Conservation (phyloP, 2,329 filamentous ascomycete genomes). For the Coniochaeta pulveracea region DNA sequence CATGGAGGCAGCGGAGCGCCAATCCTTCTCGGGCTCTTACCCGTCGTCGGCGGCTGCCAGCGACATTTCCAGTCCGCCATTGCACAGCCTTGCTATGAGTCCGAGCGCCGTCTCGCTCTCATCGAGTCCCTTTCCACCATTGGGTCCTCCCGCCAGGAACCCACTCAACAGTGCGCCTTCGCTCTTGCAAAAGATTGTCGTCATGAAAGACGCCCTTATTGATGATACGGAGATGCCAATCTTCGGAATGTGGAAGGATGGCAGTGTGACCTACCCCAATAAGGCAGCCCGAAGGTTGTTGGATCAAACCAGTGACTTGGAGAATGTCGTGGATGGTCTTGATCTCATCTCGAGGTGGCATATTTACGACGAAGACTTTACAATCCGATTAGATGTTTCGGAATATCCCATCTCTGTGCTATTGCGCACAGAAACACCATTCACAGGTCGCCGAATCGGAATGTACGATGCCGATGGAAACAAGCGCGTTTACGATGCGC, state of each 20-base stretch:
- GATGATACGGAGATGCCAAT: slow-evolving; percentile 67
- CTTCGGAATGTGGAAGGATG: slow-evolving; percentile 72
- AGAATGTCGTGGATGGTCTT: slow-evolving; percentile 30
- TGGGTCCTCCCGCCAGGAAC: slow-evolving; percentile 49
- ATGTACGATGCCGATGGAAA: slow-evolving; percentile 43
- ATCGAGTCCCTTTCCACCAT: slow-evolving; percentile 51
- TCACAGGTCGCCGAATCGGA: slow-evolving; percentile 49
- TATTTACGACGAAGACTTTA: slow-evolving; percentile 57
- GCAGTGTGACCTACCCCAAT: slow-evolving; percentile 63
- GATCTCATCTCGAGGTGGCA: slow-evolving; percentile 53
- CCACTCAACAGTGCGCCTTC: slow-evolving; percentile 48
- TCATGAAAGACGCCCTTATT: slow-evolving; percentile 67
- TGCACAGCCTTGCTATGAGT: slow-evolving; percentile 30
- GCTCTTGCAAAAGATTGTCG: slow-evolving; percentile 58
- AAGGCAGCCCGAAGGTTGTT: slow-evolving; percentile 46
- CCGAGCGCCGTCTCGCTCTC: slow-evolving; percentile 42
- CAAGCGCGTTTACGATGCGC: slow-evolving; percentile 49
- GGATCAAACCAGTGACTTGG: slow-evolving; percentile 25
- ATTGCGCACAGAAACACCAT: slow-evolving; percentile 47
- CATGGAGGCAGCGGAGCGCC: slow-evolving; percentile 34
- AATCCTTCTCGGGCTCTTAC: slow-evolving; percentile 30
- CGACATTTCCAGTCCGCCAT: slow-evolving; percentile 33
- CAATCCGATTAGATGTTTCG: slow-evolving; percentile 37
- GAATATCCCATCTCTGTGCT: slow-evolving; percentile 59
- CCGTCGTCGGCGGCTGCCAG: slow-evolving; percentile 35